phyloP scores from a whole-genome alignment of 164 flowering plant genomes.

The Cinnamomum chago region DNA sequence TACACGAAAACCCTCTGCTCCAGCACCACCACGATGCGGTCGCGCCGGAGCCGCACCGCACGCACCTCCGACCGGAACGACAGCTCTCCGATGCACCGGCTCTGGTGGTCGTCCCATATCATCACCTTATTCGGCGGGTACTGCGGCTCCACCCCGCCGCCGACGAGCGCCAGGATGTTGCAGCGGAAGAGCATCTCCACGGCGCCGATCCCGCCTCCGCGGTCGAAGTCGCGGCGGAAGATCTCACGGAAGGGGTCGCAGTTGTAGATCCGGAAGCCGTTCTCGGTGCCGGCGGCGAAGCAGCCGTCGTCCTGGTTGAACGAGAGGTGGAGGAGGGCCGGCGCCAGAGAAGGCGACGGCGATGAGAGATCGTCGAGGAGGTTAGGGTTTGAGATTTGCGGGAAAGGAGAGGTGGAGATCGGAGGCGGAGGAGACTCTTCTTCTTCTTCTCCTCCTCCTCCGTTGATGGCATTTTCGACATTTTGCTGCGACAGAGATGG shows the following conservation, averaged over 20 bases:
- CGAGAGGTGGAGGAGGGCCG: slow-evolving; percentile 40
- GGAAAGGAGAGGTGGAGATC: slow-evolving; percentile 1
- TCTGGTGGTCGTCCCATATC: slow-evolving; percentile 68
- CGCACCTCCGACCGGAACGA: slow-evolving; percentile 69
- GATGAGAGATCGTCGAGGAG: too few relatives aligned
- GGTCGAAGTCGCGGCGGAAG: slow-evolving; percentile 51
- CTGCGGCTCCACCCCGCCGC: slow-evolving; percentile 62
- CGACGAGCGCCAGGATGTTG: slow-evolving; percentile 59
- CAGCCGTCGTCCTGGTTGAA: slow-evolving; percentile 76
- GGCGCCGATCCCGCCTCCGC: slow-evolving; percentile 17
- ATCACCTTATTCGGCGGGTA: slow-evolving; percentile 54
- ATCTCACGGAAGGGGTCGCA: slow-evolving; percentile 56
- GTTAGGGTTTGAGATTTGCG: too few relatives aligned
- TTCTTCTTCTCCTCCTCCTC: neutral
- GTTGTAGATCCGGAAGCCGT: slow-evolving; percentile 61
- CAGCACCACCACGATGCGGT: slow-evolving; percentile 58
- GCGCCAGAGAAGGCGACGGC: slow-evolving; percentile 17
- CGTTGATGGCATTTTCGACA: neutral
- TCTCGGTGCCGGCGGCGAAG: slow-evolving; percentile 53
- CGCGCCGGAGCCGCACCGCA: slow-evolving; percentile 54
- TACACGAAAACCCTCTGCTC: slow-evolving; percentile 66
- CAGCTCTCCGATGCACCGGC: slow-evolving; percentile 61
- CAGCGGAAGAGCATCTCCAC: slow-evolving; percentile 75
- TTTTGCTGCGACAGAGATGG: neutral
- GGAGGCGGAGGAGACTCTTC: slow-evolving; percentile 3